Conservation (phyloP, 371 early-diverging fungal species). For the Rhizopus arrhizus region DNA sequence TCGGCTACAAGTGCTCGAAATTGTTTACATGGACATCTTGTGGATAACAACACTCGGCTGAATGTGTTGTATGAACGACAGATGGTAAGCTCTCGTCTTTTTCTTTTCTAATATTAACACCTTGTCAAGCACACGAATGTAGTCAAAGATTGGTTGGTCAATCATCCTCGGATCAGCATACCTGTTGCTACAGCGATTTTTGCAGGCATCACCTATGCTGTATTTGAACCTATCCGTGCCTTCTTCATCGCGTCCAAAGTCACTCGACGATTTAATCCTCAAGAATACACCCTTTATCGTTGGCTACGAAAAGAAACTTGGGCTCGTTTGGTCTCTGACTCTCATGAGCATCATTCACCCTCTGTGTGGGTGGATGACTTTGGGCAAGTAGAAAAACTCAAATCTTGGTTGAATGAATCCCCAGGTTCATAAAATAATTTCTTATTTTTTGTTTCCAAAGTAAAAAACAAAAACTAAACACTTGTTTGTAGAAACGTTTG, state of each 20-base stretch:
- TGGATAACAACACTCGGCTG: conserved; percentile 72
- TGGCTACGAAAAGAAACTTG: conserved; percentile 70
- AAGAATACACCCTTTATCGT: conserved; percentile 62
- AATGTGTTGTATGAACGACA: conserved; percentile 72
- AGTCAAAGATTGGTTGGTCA: conserved; percentile 69
- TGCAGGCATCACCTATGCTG: conserved; percentile 77
- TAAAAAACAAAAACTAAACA: neutral
- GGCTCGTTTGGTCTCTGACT: conserved; percentile 40
- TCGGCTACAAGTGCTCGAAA: conserved; percentile 88
- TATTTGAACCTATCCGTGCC: conserved; percentile 91
- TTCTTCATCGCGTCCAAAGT: conserved; percentile 84
- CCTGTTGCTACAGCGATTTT: conserved; percentile 76
- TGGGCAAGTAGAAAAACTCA: conserved; percentile 60
- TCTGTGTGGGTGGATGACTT: conserved; percentile 64
- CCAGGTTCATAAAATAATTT: conserved; percentile 50
- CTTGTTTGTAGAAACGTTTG: conserved; percentile 56
- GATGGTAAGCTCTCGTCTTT: conserved; percentile 32
- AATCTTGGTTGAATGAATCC: conserved; percentile 64
- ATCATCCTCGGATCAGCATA: conserved; percentile 72
- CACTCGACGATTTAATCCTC: conserved; percentile 73
- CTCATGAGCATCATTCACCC: neutral
- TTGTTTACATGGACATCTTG: conserved; percentile 78
- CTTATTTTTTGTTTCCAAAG: too few species aligned
- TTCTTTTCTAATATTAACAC: neutral
- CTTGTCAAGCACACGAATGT: conserved; percentile 59